phyloP scores from a whole-genome alignment of 768 basidiomycete species.

The Phanerodontia chrysosporium region DNA sequence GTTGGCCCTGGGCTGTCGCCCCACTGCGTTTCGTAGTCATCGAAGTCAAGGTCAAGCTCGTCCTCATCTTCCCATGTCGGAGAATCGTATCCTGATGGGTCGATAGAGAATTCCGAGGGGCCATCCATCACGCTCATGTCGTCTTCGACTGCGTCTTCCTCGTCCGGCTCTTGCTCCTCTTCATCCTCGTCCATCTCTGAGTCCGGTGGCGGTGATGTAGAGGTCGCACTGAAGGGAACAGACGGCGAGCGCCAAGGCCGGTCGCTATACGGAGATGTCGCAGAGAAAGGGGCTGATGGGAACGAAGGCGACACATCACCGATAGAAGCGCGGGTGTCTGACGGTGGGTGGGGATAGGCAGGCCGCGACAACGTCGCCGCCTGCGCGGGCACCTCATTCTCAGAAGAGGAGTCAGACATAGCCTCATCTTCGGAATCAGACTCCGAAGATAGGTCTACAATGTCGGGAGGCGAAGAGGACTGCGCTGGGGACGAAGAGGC shows the following conservation, averaged over 20 bases:
- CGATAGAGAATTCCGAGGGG: conserved; percentile 16
- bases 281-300: conserved; percentile 53
- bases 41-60: conserved; percentile 18
- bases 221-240: conserved; percentile 50
- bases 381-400: conserved; percentile 26
- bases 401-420: conserved; percentile 28
- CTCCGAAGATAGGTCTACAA: conserved; percentile 42
- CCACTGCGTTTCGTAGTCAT: conserved; percentile 57
- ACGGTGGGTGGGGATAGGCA: conserved; percentile 14
- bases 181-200: conserved; percentile 44
- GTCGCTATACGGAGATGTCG: conserved; percentile 30
- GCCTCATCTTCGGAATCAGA: conserved; percentile 33
- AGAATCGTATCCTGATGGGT: conserved; percentile 6
- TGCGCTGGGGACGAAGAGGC: conserved; percentile 16
- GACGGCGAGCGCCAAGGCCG: conserved; percentile 53
- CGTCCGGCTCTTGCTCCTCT: not conserved
- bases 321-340: not conserved
- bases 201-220: conserved; percentile 59
- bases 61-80: conserved; percentile 41
- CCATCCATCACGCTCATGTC: not conserved
- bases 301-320: conserved; percentile 40
- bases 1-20: conserved; percentile 57
- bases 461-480: conserved; percentile 21
- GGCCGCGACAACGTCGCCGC: conserved; percentile 17
- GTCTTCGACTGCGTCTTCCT: not conserved